Base-by-base conservation (phyloP, 2,329 filamentous ascomycete genomes). In the Ceratocystiopsis minuta region DNA sequence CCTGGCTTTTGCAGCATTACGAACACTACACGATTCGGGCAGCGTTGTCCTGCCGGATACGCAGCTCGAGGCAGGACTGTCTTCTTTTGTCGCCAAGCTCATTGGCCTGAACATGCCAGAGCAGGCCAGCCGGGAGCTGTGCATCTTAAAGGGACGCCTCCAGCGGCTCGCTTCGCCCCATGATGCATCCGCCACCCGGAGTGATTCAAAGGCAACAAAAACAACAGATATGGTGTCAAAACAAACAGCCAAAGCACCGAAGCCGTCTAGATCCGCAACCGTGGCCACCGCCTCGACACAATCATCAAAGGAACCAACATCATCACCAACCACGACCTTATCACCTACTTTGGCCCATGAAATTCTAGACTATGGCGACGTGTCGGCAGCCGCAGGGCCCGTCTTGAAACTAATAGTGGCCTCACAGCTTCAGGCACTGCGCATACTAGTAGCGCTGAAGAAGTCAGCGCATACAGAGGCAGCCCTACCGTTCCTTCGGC, bases 31-130 rank as follows among this genome's bases (percentile, higher is more conserved):
- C 40, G 62, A 68, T 20, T 60, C 68, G 1, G 60, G 68, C 6
- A 64, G 67, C 10, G 59, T 74, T 11, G 59, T 67, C 11, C 60
- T 77, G n/a, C 67, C 73, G 1, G 67, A 71, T 37, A 60, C 81
- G 34, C 80, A 87, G 53, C 57, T 87, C 4, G 82, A 87, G 54
- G 75, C 66, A 45, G 82, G 80, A 42, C 80, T 83, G 66, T 71
- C 79, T 15, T 74, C 77, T 0, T 66, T 87, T 41, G 59, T 79
- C 34, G 70, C 71, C 34, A 83, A 77, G 53, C 62, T 87, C 1
- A 60, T 85, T 14, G 61, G 64, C 0, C 62, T 84, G 38, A 72
- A 73, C 1, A 56, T 86, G 40, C 70, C 80, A 37, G 71, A 75
- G n/a, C 63, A 78, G 43, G 80, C 82, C 0, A 57, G 75, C 36